Evolutionary conservation across 1,139 yeast genomes (phyloP), one percentile per base, ranked within the genome.

Genomic region (Trichomonascaceae sp.): DNA sequence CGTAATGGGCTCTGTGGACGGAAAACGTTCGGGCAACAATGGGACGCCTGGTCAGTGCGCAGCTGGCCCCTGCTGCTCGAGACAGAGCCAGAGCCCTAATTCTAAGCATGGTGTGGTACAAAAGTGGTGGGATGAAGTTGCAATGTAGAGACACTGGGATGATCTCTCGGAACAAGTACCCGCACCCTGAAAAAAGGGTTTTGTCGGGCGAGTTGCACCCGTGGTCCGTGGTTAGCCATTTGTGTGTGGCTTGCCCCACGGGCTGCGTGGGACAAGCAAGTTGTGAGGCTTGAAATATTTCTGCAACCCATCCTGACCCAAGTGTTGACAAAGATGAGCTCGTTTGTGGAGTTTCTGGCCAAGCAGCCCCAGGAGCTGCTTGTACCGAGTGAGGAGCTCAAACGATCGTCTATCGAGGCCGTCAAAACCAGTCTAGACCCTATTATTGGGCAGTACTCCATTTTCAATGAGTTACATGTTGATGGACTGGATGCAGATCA

Each of bases 401-500:
- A 45, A 26, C 40, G 47, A 2, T 48, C 55, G 14, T 51, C 62
- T 1, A 46, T 67, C 31, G 35, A 43, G 9, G 52, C 70, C 29
- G 69, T 77, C 25, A 79, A 79, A 52, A 41, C 51, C 17, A 58
- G 70, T 4, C 59, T 80, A 35, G 92, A 80, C 49, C 84, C 87
- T 4, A 64, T 80, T 32, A 69, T 79, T 4, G 59, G 64, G 35
- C 58, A 66, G 22, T 72, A 72, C 52, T 74, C 92, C 1, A 78
- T 78, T 4, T 64, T 89, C 26, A 94, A 87, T 55, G 85, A 82
- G 52, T 67, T 89, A 17, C 75, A 77, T 46, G 67, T 80, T 17
- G 93, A 84, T 35, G 97, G 96, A 1, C 64, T 89, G 38, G 95
- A 82, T 53, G 76, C 94, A 13, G 72, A 79, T 28, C 97, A 89